phyloP scores from a whole-genome alignment of 1,284 basidiomycete genomes.

The Schizophyllum amplum region DNA sequence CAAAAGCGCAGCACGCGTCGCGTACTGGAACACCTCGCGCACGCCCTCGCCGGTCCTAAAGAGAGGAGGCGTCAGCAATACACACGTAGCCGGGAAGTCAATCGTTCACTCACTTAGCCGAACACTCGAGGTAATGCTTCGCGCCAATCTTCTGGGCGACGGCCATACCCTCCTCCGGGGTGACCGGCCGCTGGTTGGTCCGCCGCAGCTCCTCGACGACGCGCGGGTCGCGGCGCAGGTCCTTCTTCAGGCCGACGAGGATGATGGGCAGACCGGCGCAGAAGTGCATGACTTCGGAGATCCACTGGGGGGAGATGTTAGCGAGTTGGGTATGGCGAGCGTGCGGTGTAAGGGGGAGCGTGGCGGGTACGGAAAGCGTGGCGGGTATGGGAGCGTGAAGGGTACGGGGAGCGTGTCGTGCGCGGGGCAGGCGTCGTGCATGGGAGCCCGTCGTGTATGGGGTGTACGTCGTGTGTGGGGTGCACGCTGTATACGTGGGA shows the following conservation, averaged over 20 bases:
- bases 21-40: slow-evolving; percentile 87
- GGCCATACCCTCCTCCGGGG: slow-evolving; percentile 76
- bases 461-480: no score
- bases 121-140: slow-evolving; percentile 86
- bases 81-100: no score
- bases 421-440: no score
- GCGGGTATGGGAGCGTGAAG: slow-evolving; percentile 1
- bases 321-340: no score
- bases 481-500: no score
- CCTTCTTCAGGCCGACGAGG: slow-evolving; percentile 91
- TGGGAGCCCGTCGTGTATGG: no score
- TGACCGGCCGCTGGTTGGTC: slow-evolving; percentile 77
- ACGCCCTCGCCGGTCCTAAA: slow-evolving; percentile 80
- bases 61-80: no score
- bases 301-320: no score
- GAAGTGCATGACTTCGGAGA: slow-evolving; percentile 91
- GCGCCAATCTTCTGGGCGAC: slow-evolving; percentile 87
- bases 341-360: no score
- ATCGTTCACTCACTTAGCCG: slow-evolving; percentile 44
- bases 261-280: slow-evolving; percentile 83
- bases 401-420: no score
- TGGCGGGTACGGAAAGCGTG: slow-evolving; percentile 5
- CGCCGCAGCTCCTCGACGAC: slow-evolving; percentile 76
- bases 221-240: slow-evolving; percentile 72
- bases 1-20: slow-evolving; percentile 75